Percentiles rank a stretch among this genome's conserved stretches.
These are phyloP conservation scores for Pythium periplocum DNA, from an alignment of 352 stramenopile species.

Conservation along the genomic window DNA sequence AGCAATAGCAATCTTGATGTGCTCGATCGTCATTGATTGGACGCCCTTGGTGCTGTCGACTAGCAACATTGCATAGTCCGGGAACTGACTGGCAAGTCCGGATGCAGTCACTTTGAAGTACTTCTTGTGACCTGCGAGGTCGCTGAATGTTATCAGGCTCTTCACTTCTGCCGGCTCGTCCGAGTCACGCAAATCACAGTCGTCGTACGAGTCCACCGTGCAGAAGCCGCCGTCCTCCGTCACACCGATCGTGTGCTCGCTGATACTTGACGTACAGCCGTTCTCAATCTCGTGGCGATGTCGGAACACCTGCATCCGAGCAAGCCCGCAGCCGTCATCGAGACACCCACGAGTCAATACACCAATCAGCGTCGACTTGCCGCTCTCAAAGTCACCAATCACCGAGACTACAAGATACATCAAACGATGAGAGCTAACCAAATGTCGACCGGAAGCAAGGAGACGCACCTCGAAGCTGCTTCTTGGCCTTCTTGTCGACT, in stretches of 20 bases:
- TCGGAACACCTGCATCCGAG: slow-evolving; percentile 86
- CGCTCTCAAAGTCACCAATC: slow-evolving; percentile 81
- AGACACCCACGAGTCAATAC: slow-evolving; percentile 82
- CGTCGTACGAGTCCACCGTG: slow-evolving; percentile 38
- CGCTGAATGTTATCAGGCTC: slow-evolving; percentile 60
- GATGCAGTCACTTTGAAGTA: slow-evolving; percentile 88
- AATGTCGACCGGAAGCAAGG: background rate
- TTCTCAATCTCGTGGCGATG: slow-evolving; percentile 89
- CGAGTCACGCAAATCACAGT: slow-evolving; percentile 44
- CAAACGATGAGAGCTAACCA: background rate
- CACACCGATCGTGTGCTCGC: slow-evolving; percentile 79
- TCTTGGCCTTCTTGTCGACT: slow-evolving; percentile 41
- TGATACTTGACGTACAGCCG: slow-evolving; percentile 85
- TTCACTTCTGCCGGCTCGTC: slow-evolving; percentile 22
- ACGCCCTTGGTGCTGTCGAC: slow-evolving; percentile 63
- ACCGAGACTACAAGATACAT: slow-evolving; percentile 49
- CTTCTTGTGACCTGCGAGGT: slow-evolving; percentile 79
- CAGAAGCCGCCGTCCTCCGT: slow-evolving; percentile 56
- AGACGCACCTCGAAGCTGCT: slow-evolving; percentile 50
- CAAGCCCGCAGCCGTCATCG: slow-evolving; percentile 81
- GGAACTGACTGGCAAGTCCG: slow-evolving; percentile 76
- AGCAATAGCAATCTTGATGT: slow-evolving; percentile 71
- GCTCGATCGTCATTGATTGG: slow-evolving; percentile 70
- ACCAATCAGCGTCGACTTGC: slow-evolving; percentile 88
- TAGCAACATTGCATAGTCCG: slow-evolving; percentile 85